Conservation (phyloP, 2,329 filamentous ascomycete genomes). For the Epicoccum sorghinum region DNA sequence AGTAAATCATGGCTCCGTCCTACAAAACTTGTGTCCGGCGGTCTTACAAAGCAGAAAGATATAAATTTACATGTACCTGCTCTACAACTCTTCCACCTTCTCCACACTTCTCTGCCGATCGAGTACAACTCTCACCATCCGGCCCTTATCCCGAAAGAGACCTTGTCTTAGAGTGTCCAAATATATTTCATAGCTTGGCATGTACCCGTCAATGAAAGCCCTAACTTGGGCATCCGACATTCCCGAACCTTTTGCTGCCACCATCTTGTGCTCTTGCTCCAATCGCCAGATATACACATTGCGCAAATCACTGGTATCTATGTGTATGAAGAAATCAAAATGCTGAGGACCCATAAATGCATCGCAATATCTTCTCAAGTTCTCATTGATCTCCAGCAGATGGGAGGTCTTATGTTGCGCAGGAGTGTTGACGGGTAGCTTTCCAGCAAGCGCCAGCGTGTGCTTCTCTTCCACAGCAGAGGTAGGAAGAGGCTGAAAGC, state of each 20-base stretch:
- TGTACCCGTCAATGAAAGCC: slow-evolving; percentile 71
- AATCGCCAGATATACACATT: slow-evolving; percentile 86
- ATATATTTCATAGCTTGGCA: slow-evolving; percentile 64
- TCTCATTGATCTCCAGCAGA: slow-evolving; percentile 64
- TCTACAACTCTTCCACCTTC: slow-evolving; percentile 41
- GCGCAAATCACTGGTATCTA: slow-evolving; percentile 72
- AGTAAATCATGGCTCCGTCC: too few species aligned
- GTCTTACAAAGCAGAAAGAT: too few species aligned
- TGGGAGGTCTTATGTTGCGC: slow-evolving; percentile 62
- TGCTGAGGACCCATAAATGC: slow-evolving; percentile 50
- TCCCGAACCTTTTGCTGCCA: slow-evolving; percentile 69
- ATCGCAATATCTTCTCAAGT: slow-evolving; percentile 58
- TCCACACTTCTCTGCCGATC: slow-evolving; percentile 54
- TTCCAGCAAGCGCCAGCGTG: slow-evolving; percentile 58
- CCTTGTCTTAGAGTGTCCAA: slow-evolving; percentile 57
- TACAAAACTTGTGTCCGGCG: too few species aligned
- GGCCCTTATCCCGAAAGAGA: slow-evolving; percentile 53
- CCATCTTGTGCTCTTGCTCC: slow-evolving; percentile 77
- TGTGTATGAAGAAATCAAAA: slow-evolving; percentile 68
- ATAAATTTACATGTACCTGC: not conserved
- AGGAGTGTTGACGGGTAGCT: slow-evolving; percentile 53
- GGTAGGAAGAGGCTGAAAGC: slow-evolving; percentile 71
- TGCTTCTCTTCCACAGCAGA: slow-evolving; percentile 62
- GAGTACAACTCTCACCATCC: slow-evolving; percentile 59
- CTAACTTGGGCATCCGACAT: slow-evolving; percentile 84